Conservation (phyloP, 31 red algal species). For the Asparagopsis taxiformis region DNA sequence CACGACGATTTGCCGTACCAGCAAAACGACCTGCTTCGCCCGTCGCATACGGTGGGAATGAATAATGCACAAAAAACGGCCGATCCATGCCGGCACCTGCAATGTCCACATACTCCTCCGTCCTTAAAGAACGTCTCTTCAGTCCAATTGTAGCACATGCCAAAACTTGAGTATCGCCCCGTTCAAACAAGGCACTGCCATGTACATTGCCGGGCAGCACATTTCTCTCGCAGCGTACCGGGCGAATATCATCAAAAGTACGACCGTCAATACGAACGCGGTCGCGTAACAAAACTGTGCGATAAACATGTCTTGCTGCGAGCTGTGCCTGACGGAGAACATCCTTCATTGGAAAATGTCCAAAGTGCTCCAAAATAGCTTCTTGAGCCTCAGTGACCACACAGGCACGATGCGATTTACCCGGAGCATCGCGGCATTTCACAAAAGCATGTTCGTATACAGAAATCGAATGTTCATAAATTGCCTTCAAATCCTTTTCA, state of each 20-base stretch:
- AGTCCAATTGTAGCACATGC: slow-evolving; percentile 76
- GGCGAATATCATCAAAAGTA: slow-evolving; percentile 38
- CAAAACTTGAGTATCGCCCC: slow-evolving; percentile 89
- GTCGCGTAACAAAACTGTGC: slow-evolving; percentile 6
- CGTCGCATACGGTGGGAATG: slow-evolving; percentile 70
- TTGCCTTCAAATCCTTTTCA: slow-evolving; percentile 4
- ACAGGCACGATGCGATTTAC: slow-evolving; percentile 31
- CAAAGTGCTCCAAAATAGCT: slow-evolving; percentile 15
- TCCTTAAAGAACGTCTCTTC: slow-evolving; percentile 30
- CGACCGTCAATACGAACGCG: slow-evolving; percentile 50
- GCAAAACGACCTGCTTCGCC: slow-evolving; percentile 42
- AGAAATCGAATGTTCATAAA: too few species aligned
- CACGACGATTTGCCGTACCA: slow-evolving; percentile 38
- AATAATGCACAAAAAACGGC: slow-evolving; percentile 79
- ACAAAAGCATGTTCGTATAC: slow-evolving; percentile 31
- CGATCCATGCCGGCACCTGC: slow-evolving; percentile 17
- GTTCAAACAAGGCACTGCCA: slow-evolving; percentile 70
- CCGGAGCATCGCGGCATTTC: slow-evolving; percentile 20
- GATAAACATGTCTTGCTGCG: slow-evolving; percentile 24
- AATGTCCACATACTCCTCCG: slow-evolving; percentile 61
- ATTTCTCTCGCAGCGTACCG: slow-evolving; percentile 29
- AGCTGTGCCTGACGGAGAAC: neutral
- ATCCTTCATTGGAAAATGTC: neutral
- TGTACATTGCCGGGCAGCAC: slow-evolving; percentile 65
- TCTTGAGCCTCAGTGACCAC: slow-evolving; percentile 24